Base-by-base conservation (phyloP, 345 rosid genomes). In the Moricandia moricandioides region DNA sequence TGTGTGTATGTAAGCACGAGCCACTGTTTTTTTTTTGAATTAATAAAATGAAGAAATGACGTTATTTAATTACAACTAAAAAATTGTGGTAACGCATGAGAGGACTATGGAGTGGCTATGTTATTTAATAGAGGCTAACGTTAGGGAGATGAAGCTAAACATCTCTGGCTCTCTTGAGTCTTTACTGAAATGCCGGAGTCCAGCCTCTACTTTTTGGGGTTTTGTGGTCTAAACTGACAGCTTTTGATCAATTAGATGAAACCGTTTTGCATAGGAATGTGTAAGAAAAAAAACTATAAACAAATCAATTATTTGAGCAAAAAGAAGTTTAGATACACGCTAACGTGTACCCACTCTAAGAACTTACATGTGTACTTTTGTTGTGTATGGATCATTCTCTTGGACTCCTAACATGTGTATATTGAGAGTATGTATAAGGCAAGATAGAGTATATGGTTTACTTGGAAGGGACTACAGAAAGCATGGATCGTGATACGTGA, bases 101-200 rank as follows among this genome's bases (percentile, higher is more conserved):
- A 27, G 6, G 14, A 37, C 8, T 26, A 37, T 39, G 34, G 65
- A 73, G 58, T 47, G 45, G 56, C 9, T 40, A 49, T 59, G 13
- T 39, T 54, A 26, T 39, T 37, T 17, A 11, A 73, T 56, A 7
- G 64, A 64, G 45, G 54, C 69, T 51, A 34, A 51, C 40, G 13
- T 34, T 51, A 21, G 17, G 52, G 10, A 17, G 29, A 49, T n/a
- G 59, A 51, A 62, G 47, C 11, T 49, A 0, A 61, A 62, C 24
- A 31, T 52, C 45, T 52, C 14, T 40, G 24, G 24, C 24, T 21
- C 24, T 45, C 47, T 60, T 0, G 62, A 72, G 52, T 45, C 24
- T 21, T 45, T 14, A n/a, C 55, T 54, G 77, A 54, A 73, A 64
- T 55, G 5, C 34, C 64, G 70, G 64, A 64, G 56, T 73, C 64